These are phyloP conservation scores for Kodamaea anthophila DNA, from an alignment of 1,139 yeast species.

Conservation along the genomic window DNA sequence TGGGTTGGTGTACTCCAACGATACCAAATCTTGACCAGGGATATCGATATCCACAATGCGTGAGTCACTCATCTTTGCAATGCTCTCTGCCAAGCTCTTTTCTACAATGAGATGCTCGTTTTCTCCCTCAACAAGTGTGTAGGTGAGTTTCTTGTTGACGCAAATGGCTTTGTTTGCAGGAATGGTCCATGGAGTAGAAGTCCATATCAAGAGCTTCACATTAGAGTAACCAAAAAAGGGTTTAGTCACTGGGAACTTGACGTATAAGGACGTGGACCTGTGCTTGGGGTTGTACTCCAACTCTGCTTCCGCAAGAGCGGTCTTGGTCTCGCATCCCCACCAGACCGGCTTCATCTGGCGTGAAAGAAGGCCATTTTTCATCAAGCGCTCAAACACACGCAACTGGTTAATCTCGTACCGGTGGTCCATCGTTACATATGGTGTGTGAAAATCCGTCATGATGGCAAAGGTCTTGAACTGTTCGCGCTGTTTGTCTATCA, in stretches of 20 bases:
- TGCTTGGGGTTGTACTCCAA: constrained; percentile 77
- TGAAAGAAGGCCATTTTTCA: constrained; percentile 61
- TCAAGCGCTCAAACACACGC: constrained; percentile 58
- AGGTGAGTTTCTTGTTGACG: constrained; percentile 51
- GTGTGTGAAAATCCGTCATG: constrained; percentile 72
- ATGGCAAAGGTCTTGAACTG: constrained; percentile 70
- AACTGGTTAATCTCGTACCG: constrained; percentile 72
- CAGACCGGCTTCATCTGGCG: constrained; percentile 91
- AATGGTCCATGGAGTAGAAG: constrained; percentile 98
- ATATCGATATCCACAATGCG: constrained; percentile 7
- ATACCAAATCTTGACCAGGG: constrained; percentile 44
- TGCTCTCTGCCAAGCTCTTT: constrained; percentile 29
- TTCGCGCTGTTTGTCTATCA: constrained; percentile 56
- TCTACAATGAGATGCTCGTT: constrained; percentile 48
- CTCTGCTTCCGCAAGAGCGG: constrained; percentile 96
- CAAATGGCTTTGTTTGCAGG: constrained; percentile 85
- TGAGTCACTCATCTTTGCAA: constrained; percentile 13
- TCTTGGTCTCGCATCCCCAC: constrained; percentile 93
- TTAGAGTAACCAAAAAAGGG: not conserved
- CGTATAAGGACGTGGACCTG: constrained; percentile 62
- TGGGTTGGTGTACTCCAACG: constrained; percentile 50
- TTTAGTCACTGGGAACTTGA: constrained; percentile 53
- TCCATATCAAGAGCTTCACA: constrained; percentile 63
- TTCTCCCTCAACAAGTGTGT: constrained; percentile 42
- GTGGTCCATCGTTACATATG: constrained; percentile 68